Base-by-base conservation (phyloP, 495 filamentous ascomycete genomes). In the Hyaloscypha bicolor region DNA sequence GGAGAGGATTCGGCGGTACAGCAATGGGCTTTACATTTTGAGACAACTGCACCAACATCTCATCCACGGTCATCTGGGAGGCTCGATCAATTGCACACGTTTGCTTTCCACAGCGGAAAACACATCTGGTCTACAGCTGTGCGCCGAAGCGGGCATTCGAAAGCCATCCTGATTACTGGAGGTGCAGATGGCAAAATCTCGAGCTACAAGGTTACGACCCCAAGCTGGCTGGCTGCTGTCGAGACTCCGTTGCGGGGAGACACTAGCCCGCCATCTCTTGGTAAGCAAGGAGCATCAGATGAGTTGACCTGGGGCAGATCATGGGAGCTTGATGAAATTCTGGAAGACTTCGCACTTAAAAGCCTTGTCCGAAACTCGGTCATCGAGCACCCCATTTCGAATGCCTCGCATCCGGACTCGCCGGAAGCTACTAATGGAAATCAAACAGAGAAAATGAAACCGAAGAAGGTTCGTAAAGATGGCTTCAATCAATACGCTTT, bases 81-180 rank as follows among this genome's bases (percentile, higher is more conserved):
- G 2, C 76, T 95, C 37, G 78, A 64, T 9, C 81, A 90, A 31
- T 75, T 80, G 11, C 75, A 78, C 3, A 86, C 83, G 14, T 82
- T 83, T 45, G 77, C 80, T 21, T 86, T 83, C 57, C 95, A 99
- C 73, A 80, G 77, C 33, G 94, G 95, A 33, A 98, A 97, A 75
- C 91, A 97, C 72, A 88, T 97, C n/a, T 97, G 93, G 93, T 89
- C 92, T 2, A 77, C 86, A 31, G 87, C 85, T 12, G 72, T 90
- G 9, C 68, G 70, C n/a, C 69, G 39, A 16, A 62, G 60, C 6
- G 68, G 69, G 9, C 65, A 72, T 33, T 66, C 76, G 8, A 74
- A 71, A 12, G 63, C 75, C 2, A 60, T 86, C 0, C 74, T 96
- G 66, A 87, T 87, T n/a, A 94, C 91, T 51, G 95, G 94, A 2